Evolutionary conservation across 306 rosid genomes (phyloP).

Genomic region (Cicer cuneatum): DNA sequence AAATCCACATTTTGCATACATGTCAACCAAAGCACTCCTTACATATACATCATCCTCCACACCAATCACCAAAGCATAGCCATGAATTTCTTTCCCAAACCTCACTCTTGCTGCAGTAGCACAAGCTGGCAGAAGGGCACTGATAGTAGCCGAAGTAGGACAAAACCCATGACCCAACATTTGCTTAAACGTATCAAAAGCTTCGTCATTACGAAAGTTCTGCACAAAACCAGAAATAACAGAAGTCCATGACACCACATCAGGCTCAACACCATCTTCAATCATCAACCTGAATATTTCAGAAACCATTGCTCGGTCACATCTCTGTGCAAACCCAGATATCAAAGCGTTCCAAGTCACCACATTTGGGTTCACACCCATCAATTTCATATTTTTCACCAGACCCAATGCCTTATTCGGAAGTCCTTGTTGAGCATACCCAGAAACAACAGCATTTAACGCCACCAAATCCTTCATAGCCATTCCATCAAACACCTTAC

Average conservation of each 20-base stretch:
- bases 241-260: slow-evolving; percentile 87
- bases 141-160: slow-evolving; percentile 83
- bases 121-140: slow-evolving; percentile 84
- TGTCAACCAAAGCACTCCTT: slow-evolving; percentile 86
- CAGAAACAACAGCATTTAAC: slow-evolving; percentile 78
- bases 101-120: slow-evolving; percentile 61
- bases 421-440: slow-evolving; percentile 68
- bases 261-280: slow-evolving; percentile 65
- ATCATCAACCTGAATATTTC: slow-evolving; percentile 62
- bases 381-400: slow-evolving; percentile 59
- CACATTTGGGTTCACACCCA: slow-evolving; percentile 61
- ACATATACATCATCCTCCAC: slow-evolving; percentile 72
- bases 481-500: slow-evolving; percentile 66
- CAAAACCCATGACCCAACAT: slow-evolving; percentile 61
- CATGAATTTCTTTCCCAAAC: slow-evolving; percentile 77
- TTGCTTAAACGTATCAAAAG: slow-evolving; percentile 63
- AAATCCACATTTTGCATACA: slow-evolving; percentile 92
- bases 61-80: slow-evolving; percentile 63
- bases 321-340: slow-evolving; percentile 76
- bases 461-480: slow-evolving; percentile 73
- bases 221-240: slow-evolving; percentile 85
- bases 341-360: slow-evolving; percentile 85
- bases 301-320: slow-evolving; percentile 61
- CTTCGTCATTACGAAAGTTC: slow-evolving; percentile 67
- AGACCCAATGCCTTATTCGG: slow-evolving; percentile 61